Base-by-base conservation (phyloP, 805 yeast genomes). In the Saccharomyces mikatae region DNA sequence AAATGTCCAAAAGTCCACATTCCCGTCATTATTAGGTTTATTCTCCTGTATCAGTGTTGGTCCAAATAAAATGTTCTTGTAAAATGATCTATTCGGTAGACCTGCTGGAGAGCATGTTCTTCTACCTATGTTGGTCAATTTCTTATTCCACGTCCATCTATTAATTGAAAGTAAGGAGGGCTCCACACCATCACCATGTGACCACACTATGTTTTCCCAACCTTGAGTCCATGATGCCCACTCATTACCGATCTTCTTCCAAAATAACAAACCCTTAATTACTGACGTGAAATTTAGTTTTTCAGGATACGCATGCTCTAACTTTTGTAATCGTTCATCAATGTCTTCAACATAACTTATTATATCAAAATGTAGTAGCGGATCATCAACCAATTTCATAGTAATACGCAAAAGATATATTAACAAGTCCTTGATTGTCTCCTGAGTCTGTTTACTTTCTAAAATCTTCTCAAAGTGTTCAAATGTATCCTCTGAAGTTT, bases 91-190 rank as follows among this genome's bases (percentile, higher is more conserved):
- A 3, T 69, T 62, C 3, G 75, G 75, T 1, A 79, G 62, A 1
- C 79, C 79, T 13, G 71, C 73, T 2, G 71, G 66, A 11, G 72
- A 65, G 9, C 83, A 61, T 55, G 85, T 75, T 8, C 72, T 68
- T 57, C 78, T 79, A 58, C 82, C 84, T 54, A 87, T 74, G 9
- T 71, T 63, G 6, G 78, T 69, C 62, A 87, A 69, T 56, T 80
- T 80, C 9, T 80, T 76, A 68, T 90, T 90, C 87, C 92, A 86
- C 54, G 79, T 80, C 84, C 87, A 80, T 61, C 97, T 75, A 56
- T 80, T 80, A 50, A 82, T 80, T 0, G 89, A 77, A 41, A 86
- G 70, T 52, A 83, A 65, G 2, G 86, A 78, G 1, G 94, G 88
- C 64, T 90, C 95, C 2, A 79, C 61, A 0, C 84, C 89, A 2